A percentile compares a stretch with the other conserved stretches of the same genome.
These are phyloP conservation scores for Pseudogymnoascus sp. DNA, from an alignment of 2,329 filamentous ascomycete genomes.

Conservation along the genomic window DNA sequence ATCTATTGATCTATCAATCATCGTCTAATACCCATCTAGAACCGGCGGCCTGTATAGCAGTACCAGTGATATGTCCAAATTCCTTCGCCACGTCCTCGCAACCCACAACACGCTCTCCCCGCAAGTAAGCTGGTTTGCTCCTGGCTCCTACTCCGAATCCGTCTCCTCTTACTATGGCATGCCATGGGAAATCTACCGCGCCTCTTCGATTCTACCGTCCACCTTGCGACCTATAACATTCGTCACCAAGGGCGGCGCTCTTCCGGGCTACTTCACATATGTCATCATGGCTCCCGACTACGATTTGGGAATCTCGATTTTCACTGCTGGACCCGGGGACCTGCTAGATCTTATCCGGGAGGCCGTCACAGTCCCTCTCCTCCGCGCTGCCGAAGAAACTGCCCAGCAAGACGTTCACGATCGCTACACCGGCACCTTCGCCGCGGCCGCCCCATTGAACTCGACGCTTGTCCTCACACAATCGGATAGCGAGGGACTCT, in stretches of 20 bases:
- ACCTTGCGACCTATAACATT: constrained; percentile 32
- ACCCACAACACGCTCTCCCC: constrained; percentile 32
- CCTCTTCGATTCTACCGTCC: constrained; percentile 29
- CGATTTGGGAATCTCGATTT: constrained; percentile 34
- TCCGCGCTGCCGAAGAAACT: not conserved
- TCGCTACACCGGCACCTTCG: not conserved
- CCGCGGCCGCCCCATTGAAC: not conserved
- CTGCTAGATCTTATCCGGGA: not conserved
- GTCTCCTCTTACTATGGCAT: constrained; percentile 35
- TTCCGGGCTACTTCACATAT: constrained; percentile 33
- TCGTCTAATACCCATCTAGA: not conserved
- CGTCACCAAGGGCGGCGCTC: constrained; percentile 35
- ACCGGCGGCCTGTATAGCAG: not conserved
- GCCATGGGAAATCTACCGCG: constrained; percentile 39
- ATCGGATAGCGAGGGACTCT: not conserved
- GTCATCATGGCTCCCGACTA: constrained; percentile 36
- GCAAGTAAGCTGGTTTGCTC: constrained; percentile 30
- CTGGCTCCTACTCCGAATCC: constrained; percentile 30
- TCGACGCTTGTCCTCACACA: constrained; percentile 4
- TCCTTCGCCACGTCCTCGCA: constrained; percentile 33
- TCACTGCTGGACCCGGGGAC: constrained; percentile 16
- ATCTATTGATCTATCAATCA: not conserved
- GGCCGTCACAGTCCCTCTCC: not conserved
- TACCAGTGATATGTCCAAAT: constrained; percentile 33
- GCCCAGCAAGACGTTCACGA: not conserved